These are phyloP conservation scores for Suhomyces prunicola DNA, from an alignment of 805 yeast species.

Conservation along the genomic window DNA sequence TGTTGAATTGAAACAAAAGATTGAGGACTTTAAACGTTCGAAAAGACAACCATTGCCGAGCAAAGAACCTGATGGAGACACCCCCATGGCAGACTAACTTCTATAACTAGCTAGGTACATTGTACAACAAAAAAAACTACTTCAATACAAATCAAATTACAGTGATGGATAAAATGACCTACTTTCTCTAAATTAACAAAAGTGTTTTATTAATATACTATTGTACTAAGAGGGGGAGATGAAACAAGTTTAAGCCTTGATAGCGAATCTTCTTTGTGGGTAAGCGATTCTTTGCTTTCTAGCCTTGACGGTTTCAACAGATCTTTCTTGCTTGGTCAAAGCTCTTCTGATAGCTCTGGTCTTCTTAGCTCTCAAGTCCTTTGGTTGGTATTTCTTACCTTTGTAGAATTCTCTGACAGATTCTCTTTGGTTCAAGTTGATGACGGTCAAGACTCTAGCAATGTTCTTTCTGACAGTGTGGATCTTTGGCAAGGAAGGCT, in stretches of 20 bases:
- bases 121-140: neutral
- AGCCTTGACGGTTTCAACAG: constrained; percentile 80
- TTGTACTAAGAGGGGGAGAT: constrained; percentile 3
- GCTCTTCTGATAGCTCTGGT: constrained; percentile 99
- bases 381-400: constrained; percentile 94
- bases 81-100: constrained; percentile 16
- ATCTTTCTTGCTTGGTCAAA: constrained; percentile 83
- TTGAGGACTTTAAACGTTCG: constrained; percentile 52
- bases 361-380: constrained; percentile 98
- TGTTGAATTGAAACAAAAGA: constrained; percentile 60
- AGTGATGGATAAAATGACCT: too few relatives aligned
- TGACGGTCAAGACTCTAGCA: constrained; percentile 96
- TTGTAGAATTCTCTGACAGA: constrained; percentile 92
- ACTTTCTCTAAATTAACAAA: constrained; percentile 2
- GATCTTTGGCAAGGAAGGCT: constrained; percentile 93
- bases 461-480: constrained; percentile 97
- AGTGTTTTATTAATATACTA: constrained; percentile 4
- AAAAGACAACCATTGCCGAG: constrained; percentile 27
- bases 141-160: neutral
- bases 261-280: constrained; percentile 98
- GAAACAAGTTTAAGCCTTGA: constrained; percentile 75
- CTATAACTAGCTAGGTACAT: neutral
- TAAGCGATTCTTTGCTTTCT: constrained; percentile 89
- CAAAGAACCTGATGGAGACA: constrained; percentile 12
- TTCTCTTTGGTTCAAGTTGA: constrained; percentile 95